A percentile compares a stretch with the other conserved stretches of the same genome.
phyloP scores from a whole-genome alignment of 2,329 filamentous ascomycete genomes.

The Penicillium hordei region DNA sequence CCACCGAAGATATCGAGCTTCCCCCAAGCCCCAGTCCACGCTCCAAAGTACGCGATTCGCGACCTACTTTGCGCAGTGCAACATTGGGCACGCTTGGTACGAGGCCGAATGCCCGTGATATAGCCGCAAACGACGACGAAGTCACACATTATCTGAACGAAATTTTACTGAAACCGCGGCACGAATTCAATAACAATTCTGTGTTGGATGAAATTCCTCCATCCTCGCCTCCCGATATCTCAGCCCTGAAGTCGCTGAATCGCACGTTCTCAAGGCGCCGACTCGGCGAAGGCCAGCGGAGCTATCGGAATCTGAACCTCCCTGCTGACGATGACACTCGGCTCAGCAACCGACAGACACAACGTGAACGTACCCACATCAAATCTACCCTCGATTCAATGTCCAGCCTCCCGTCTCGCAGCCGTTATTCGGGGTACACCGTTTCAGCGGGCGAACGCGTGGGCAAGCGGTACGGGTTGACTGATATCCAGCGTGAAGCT shows the following conservation, averaged over 20 bases:
- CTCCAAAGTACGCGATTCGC: slow-evolving; percentile 31
- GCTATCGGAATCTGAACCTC: slow-evolving; percentile 28
- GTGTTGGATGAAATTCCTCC: slow-evolving; percentile 23
- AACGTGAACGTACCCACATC: slow-evolving; percentile 26
- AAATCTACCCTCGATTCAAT: slow-evolving; percentile 34
- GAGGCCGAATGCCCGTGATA: slow-evolving; percentile 23
- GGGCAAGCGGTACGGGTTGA: slow-evolving; percentile 23
- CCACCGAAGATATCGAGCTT: slow-evolving; percentile 32
- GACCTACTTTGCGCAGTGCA: slow-evolving; percentile 15
- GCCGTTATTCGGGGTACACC: slow-evolving; percentile 19
- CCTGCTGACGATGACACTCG: slow-evolving; percentile 19
- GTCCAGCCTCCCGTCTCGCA: slow-evolving; percentile 21
- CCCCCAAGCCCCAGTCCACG: slow-evolving; percentile 39
- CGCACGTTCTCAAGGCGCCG: slow-evolving; percentile 24
- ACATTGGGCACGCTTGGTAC: slow-evolving; percentile 25
- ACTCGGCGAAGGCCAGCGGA: slow-evolving; percentile 24
- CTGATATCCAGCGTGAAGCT: slow-evolving; percentile 24
- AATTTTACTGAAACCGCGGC: slow-evolving; percentile 22
- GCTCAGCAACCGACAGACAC: slow-evolving; percentile 18
- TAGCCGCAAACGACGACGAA: slow-evolving; percentile 30
- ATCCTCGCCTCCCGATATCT: slow-evolving; percentile 35
- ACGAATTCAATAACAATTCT: slow-evolving; percentile 10
- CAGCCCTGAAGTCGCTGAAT: slow-evolving; percentile 25
- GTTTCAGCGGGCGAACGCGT: slow-evolving; percentile 24
- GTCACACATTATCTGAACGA: slow-evolving; percentile 27